Percentiles rank a stretch among this genome's conserved stretches.
These are phyloP conservation scores for Cicer pinnatifidum DNA, from an alignment of 306 rosid species.

Conservation along the genomic window DNA sequence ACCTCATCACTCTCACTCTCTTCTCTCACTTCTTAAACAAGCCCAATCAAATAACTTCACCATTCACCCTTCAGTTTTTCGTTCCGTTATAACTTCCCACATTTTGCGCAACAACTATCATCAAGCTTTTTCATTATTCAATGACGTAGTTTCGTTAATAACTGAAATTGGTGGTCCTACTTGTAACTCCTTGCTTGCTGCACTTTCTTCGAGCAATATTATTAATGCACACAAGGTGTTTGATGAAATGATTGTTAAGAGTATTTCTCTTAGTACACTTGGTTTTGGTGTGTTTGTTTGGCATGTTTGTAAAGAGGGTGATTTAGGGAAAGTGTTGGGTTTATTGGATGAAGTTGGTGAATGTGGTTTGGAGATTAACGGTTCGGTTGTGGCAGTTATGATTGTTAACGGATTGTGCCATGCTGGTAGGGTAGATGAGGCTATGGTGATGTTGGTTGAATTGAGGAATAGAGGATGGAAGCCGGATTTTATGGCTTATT, in stretches of 20 bases:
- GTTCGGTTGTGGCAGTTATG: constrained; percentile 72
- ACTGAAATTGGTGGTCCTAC: constrained; percentile 54
- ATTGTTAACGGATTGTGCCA: constrained; percentile 70
- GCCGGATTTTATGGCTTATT: constrained; percentile 91
- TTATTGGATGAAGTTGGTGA: constrained; percentile 60
- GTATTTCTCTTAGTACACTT: constrained; percentile 58
- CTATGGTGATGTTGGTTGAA: constrained; percentile 63
- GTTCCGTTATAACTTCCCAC: constrained; percentile 61
- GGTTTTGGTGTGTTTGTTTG: constrained; percentile 86
- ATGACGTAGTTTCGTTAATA: constrained; percentile 31
- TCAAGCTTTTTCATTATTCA: constrained; percentile 61
- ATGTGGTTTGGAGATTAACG: constrained; percentile 60
- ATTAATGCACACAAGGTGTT: constrained; percentile 65
- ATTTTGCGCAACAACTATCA: constrained; percentile 56
- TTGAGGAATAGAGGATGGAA: constrained; percentile 74
- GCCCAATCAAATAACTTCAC: constrained; percentile 55
- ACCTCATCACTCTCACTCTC: constrained; percentile 57
- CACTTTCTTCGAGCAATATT: constrained; percentile 68
- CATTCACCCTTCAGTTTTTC: constrained; percentile 57
- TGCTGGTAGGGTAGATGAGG: constrained; percentile 64
- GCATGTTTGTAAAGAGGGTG: constrained; percentile 57
- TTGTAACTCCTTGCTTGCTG: constrained; percentile 74
- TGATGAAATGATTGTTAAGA: constrained; percentile 61
- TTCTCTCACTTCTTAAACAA: constrained; percentile 65
- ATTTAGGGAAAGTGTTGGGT: constrained; percentile 50